A percentile compares a stretch with the other conserved stretches of the same genome.
phyloP scores from a whole-genome alignment of 2,329 filamentous ascomycete genomes.

The Fusarium irregulare region DNA sequence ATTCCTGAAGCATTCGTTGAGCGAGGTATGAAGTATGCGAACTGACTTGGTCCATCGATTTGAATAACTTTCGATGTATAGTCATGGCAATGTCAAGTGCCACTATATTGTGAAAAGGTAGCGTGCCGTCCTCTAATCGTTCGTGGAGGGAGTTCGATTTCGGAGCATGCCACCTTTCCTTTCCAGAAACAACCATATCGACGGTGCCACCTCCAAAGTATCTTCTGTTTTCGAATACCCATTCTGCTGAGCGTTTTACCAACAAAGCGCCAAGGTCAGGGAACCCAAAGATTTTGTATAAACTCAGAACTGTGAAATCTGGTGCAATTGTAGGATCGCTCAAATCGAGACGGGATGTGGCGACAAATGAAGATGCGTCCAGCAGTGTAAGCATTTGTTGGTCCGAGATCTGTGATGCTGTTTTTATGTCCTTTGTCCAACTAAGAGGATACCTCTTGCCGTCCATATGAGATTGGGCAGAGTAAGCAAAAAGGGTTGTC shows the following conservation, averaged over 20 bases:
- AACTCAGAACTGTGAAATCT: conserved; percentile 87
- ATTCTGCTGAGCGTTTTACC: conserved; percentile 76
- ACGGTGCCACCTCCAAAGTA: conserved; percentile 98
- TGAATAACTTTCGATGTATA: conserved; percentile 76
- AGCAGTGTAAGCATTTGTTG: conserved; percentile 73
- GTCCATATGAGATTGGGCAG: conserved; percentile 94
- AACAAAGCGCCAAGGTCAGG: conserved; percentile 90
- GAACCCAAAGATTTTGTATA: conserved; percentile 99
- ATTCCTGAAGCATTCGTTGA: conserved; percentile 65
- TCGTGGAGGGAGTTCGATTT: conserved; percentile 81
- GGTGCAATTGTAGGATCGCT: conserved; percentile 70
- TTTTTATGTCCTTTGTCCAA: conserved; percentile 69
- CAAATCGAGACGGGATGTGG: conserved; percentile 81
- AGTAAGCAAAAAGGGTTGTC: conserved; percentile 77
- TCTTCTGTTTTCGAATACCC: conserved; percentile 71
- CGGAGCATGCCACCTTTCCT: conserved; percentile 83
- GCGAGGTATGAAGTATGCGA: conserved; percentile 77
- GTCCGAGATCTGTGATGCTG: conserved; percentile 24
- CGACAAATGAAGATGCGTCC: conserved; percentile 84
- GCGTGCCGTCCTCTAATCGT: conserved; percentile 87
- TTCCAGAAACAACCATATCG: conserved; percentile 83
- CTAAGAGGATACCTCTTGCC: conserved; percentile 77
- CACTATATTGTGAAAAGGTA: conserved; percentile 90
- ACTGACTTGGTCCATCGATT: conserved; percentile 75
- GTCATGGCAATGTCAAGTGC: conserved; percentile 81